phyloP scores from a whole-genome alignment of 202 grass and related monocot species.

The Schoenoplectus tabernaemontani region DNA sequence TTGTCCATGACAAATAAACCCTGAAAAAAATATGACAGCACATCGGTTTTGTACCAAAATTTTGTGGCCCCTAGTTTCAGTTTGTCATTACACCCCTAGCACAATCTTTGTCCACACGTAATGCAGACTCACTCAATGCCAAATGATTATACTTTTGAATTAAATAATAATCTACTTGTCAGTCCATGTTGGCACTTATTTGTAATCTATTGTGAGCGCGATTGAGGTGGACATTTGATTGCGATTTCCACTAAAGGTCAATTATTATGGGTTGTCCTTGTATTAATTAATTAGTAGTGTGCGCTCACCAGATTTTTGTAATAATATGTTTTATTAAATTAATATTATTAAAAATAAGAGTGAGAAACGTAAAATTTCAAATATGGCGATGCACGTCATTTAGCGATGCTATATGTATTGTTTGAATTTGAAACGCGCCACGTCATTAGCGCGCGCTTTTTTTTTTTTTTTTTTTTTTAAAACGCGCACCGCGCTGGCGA shows the following conservation, averaged over 20 bases:
- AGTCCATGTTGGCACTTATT: background rate
- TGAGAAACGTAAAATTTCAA: too few relatives aligned
- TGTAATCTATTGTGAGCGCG: background rate
- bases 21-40: background rate
- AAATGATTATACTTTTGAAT: background rate
- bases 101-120: background rate
- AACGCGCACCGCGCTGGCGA: too few relatives aligned
- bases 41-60: background rate
- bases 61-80: background rate
- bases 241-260: background rate
- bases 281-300: constrained; percentile 9
- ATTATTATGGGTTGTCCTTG: constrained; percentile 7
- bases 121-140: background rate
- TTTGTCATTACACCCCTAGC: background rate
- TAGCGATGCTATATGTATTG: too few relatives aligned
- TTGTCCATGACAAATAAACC: background rate
- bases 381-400: too few relatives aligned
- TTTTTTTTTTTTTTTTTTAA: too few relatives aligned
- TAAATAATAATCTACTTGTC: background rate
- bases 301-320: too few relatives aligned
- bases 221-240: constrained; percentile 18
- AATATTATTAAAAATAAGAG: too few relatives aligned
- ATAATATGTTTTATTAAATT: too few relatives aligned
- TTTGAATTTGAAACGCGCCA: too few relatives aligned
- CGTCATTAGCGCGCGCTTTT: too few relatives aligned